Evolutionary conservation across 257 asterid species (phyloP).

Genomic region (Haberlea rhodopensis): DNA sequence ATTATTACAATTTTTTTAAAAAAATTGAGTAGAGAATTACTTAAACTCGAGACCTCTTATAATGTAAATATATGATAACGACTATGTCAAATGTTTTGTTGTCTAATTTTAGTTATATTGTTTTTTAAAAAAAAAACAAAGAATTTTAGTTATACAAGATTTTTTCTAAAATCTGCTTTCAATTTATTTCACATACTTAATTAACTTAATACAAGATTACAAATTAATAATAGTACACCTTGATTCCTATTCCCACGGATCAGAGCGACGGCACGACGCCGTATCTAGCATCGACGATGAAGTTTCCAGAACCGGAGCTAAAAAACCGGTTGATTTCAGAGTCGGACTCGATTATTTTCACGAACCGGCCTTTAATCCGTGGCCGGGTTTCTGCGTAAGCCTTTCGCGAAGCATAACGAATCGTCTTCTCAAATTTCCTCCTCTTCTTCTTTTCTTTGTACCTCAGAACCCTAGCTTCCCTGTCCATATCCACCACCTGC

Average conservation of each 20-base stretch:
- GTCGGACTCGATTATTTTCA: slow-evolving; percentile 51
- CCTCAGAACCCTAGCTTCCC: slow-evolving; percentile 79
- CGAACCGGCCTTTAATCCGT: slow-evolving; percentile 85
- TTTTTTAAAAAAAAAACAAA: too few relatives aligned
- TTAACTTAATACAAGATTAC: slow-evolving; percentile 6
- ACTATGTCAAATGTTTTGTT: too few relatives aligned
- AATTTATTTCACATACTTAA: slow-evolving; percentile 14
- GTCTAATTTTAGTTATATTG: too few relatives aligned
- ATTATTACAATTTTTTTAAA: too few relatives aligned
- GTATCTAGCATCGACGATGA: slow-evolving; percentile 42
- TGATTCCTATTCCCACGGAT: slow-evolving; percentile 8
- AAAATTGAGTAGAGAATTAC: too few relatives aligned
- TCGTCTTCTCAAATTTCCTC: slow-evolving; percentile 77
- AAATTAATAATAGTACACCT: slow-evolving; percentile 19
- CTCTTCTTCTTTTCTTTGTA: slow-evolving; percentile 83
- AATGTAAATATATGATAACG: too few relatives aligned
- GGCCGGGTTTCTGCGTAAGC: slow-evolving; percentile 91
- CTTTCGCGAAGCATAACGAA: slow-evolving; percentile 81
- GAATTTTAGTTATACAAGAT: too few relatives aligned
- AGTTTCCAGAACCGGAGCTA: slow-evolving; percentile 31
- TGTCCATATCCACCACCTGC: slow-evolving; percentile 48
- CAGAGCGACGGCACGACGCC: slow-evolving; percentile 59
- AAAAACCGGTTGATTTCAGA: slow-evolving; percentile 46
- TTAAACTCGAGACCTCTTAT: too few relatives aligned
- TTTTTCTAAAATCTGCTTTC: background rate